A percentile compares a stretch with the other conserved stretches of the same genome.
These are phyloP conservation scores for Limnomonas spitsbergensis DNA, from an alignment of 139 green algal genomes.

Conservation along the genomic window DNA sequence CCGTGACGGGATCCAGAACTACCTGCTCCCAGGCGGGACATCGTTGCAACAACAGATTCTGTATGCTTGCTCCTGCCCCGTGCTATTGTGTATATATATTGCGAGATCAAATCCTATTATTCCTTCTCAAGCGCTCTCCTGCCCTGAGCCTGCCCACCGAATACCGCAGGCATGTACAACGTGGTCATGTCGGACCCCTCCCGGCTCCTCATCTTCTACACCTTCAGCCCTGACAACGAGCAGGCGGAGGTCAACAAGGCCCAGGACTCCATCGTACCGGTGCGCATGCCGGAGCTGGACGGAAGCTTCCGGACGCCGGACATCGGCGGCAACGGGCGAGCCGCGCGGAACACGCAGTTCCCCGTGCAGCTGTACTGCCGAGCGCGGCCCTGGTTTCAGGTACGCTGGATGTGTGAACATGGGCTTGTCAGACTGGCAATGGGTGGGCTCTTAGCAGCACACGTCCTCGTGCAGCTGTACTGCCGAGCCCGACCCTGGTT, in stretches of 20 bases:
- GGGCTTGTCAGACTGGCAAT: not conserved
- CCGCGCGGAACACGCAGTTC: slow-evolving; percentile 7
- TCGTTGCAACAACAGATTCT: too few species aligned
- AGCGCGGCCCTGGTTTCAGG: slow-evolving; percentile 39
- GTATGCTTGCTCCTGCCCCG: too few species aligned
- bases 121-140: too few species aligned
- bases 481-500: slow-evolving; percentile 44
- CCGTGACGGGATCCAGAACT: too few species aligned
- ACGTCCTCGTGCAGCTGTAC: slow-evolving; percentile 42
- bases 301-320: slow-evolving; percentile 7
- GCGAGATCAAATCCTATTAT: too few species aligned
- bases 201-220: slow-evolving; percentile 49
- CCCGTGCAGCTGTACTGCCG: slow-evolving; percentile 49
- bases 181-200: slow-evolving; percentile 22
- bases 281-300: slow-evolving; percentile 30
- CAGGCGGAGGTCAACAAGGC: slow-evolving; percentile 32
- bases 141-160: too few species aligned
- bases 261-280: slow-evolving; percentile 34
- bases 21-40: too few species aligned
- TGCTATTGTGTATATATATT: too few species aligned
- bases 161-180: slow-evolving; percentile 30
- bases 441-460: slow-evolving; percentile 10
- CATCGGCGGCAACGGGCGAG: slow-evolving; percentile 21
- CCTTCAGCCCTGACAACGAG: slow-evolving; percentile 24
- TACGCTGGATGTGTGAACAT: not conserved